Evolutionary conservation across 495 filamentous ascomycete species (phyloP).

Genomic region (Aspergillus baeticus): DNA sequence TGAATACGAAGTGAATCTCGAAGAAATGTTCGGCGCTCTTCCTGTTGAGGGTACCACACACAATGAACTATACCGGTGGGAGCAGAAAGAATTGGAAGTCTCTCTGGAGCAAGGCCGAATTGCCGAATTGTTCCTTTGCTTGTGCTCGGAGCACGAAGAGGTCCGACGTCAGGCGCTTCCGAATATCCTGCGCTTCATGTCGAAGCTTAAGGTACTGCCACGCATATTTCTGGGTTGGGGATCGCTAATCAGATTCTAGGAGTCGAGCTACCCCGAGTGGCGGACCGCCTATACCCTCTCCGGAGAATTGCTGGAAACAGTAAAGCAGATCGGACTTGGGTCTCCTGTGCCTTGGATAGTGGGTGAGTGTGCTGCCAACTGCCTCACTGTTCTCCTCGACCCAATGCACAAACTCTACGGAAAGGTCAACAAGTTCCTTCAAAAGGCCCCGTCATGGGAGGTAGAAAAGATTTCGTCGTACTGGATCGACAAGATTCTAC

Average conservation of each 20-base stretch:
- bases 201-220: slow-evolving; percentile 54
- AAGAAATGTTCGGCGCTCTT: slow-evolving; percentile 41
- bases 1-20: slow-evolving; percentile 27
- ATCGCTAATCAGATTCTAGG: slow-evolving; percentile 26
- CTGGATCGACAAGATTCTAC: slow-evolving; percentile 70
- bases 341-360: slow-evolving; percentile 69
- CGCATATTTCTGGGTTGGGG: neutral
- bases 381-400: slow-evolving; percentile 65
- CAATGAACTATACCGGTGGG: slow-evolving; percentile 59
- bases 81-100: slow-evolving; percentile 68
- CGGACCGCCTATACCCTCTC: slow-evolving; percentile 72
- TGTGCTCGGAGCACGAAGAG: slow-evolving; percentile 70
- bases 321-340: slow-evolving; percentile 49
- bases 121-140: slow-evolving; percentile 64
- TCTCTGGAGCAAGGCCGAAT: slow-evolving; percentile 71
- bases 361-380: slow-evolving; percentile 69
- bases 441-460: slow-evolving; percentile 70
- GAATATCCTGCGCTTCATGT: slow-evolving; percentile 62
- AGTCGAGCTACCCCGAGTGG: slow-evolving; percentile 72
- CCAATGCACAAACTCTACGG: slow-evolving; percentile 82
- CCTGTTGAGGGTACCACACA: slow-evolving; percentile 42
- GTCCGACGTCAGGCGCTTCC: slow-evolving; percentile 75
- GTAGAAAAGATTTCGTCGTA: slow-evolving; percentile 69
- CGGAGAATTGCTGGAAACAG: slow-evolving; percentile 76
- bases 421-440: slow-evolving; percentile 83